A percentile compares a stretch with the other conserved stretches of the same genome.
These are phyloP conservation scores for Byssothecium circinans DNA, from an alignment of 2,329 filamentous ascomycete genomes.

Conservation along the genomic window DNA sequence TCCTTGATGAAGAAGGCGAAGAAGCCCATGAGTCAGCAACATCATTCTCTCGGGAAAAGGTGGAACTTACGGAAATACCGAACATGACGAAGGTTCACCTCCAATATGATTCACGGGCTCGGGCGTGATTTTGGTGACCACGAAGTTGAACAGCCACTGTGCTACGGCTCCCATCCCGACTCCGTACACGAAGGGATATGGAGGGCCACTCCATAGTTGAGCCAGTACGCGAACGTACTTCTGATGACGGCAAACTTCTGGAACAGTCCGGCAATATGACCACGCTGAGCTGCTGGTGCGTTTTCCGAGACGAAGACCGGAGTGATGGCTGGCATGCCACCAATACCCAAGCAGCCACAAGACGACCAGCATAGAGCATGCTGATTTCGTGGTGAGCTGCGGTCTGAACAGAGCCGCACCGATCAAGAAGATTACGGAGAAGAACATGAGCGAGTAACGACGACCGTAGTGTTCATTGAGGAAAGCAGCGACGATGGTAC, in stretches of 20 bases:
- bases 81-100: constrained; percentile 24
- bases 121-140: constrained; percentile 48
- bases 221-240: constrained; percentile 55
- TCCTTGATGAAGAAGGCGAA: constrained; percentile 39
- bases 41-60: constrained; percentile 42
- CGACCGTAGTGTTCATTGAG: constrained; percentile 52
- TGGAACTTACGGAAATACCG: constrained; percentile 55
- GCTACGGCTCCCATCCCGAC: constrained; percentile 37
- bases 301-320: constrained; percentile 51
- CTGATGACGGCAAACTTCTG: constrained; percentile 52
- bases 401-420: constrained; percentile 47
- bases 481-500: constrained; percentile 50
- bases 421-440: constrained; percentile 50
- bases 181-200: constrained; percentile 36
- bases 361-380: constrained; percentile 45
- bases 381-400: constrained; percentile 43
- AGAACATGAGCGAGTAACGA: constrained; percentile 44
- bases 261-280: constrained; percentile 46
- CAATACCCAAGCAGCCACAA: constrained; percentile 34
- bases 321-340: constrained; percentile 38
- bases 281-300: constrained; percentile 48
- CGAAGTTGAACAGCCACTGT: constrained; percentile 42
- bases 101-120: constrained; percentile 42
- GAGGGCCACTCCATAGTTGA: constrained; percentile 53
- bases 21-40: constrained; percentile 24